phyloP scores from a whole-genome alignment of 1,284 basidiomycete genomes.

The Xerocomus amazonicus region DNA sequence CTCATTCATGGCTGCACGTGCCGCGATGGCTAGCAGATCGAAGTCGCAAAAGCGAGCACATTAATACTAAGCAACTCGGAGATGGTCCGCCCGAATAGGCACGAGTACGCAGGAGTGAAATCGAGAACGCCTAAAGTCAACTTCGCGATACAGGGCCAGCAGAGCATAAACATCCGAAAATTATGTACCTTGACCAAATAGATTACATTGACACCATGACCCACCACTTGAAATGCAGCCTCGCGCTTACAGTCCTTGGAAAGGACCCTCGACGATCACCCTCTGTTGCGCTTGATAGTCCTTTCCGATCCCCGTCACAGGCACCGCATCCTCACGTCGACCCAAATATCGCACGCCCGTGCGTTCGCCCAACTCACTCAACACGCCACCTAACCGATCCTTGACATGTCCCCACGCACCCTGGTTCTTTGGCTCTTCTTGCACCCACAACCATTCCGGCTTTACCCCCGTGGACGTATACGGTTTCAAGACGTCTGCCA shows the following conservation, averaged over 20 bases:
- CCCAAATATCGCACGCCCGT: slow-evolving; percentile 51
- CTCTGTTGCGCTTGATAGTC: slow-evolving; percentile 67
- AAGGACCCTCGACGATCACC: slow-evolving; percentile 54
- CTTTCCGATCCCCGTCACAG: slow-evolving; percentile 74
- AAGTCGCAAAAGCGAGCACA: no score
- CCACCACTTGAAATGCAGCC: not conserved
- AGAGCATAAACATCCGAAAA: not conserved
- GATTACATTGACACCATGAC: not conserved
- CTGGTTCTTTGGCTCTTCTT: slow-evolving; percentile 87
- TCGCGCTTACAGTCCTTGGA: slow-evolving; percentile 41
- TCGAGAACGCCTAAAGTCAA: no score
- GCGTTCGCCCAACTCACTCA: slow-evolving; percentile 39
- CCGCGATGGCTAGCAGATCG: no score
- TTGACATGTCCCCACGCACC: slow-evolving; percentile 72
- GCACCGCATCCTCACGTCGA: slow-evolving; percentile 67
- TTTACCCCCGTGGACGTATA: slow-evolving; percentile 38
- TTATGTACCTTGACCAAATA: not conserved
- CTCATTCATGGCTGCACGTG: no score
- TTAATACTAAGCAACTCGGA: no score
- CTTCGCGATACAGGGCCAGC: no score
- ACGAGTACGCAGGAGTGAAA: no score
- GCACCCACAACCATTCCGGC: slow-evolving; percentile 63
- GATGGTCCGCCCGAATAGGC: no score
- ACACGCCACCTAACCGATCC: slow-evolving; percentile 51
- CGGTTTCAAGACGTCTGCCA: slow-evolving; percentile 45